Base-by-base conservation (phyloP, 1,284 basidiomycete genomes). In the Cutaneotrichosporon cutaneum region DNA sequence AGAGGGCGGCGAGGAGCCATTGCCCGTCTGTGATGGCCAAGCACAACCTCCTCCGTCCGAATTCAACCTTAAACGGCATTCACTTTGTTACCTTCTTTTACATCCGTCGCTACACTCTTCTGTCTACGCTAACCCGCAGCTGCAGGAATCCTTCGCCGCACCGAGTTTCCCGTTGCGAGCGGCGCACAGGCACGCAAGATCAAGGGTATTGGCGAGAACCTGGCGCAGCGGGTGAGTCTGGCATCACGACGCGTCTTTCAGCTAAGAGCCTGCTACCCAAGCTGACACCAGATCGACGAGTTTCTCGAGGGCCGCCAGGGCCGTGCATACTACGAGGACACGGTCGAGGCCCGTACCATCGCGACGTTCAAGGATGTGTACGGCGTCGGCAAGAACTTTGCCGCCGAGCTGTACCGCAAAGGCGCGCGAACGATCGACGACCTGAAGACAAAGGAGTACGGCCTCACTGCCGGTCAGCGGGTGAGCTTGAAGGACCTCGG, bases 381-480 rank as follows among this genome's bases (percentile, higher is more conserved):
- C 70, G 91, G 90, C 36, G 90, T 94, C 58, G 92, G 89, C 11
- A 83, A 81, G 60, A 76, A 79, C 13, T 87, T 82, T 32, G 90
- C 92, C 0, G 82, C 83, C 63, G 80, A 84, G 67, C 90, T 92
- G 85, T 94, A 88, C 72, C 74, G 82, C 14, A 82, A 79, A n/a
- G 93, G 93, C 0, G 88, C 89, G 52, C 83, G 90, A 53, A 88
- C 87, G 0, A 82, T 95, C 32, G 86, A 89, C 6, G 92, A 96
- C 72, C 76, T 95, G 24, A 75, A 77, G 59, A 79, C 86, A 8
- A 63, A 69, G 26, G 67, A 72, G 21, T 72, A 58, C 39, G 66
- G 70, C 54, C 73, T 95, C n/a, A 85, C 83, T 0, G 62, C 78
- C 0, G 85, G 80, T 1, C 92, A 94, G 75, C 81, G 85, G 61